Percentiles rank a stretch among this genome's conserved stretches.
Evolutionary conservation across 441 rosid genomes (phyloP).

Genomic region (Biscutella auriculata): DNA sequence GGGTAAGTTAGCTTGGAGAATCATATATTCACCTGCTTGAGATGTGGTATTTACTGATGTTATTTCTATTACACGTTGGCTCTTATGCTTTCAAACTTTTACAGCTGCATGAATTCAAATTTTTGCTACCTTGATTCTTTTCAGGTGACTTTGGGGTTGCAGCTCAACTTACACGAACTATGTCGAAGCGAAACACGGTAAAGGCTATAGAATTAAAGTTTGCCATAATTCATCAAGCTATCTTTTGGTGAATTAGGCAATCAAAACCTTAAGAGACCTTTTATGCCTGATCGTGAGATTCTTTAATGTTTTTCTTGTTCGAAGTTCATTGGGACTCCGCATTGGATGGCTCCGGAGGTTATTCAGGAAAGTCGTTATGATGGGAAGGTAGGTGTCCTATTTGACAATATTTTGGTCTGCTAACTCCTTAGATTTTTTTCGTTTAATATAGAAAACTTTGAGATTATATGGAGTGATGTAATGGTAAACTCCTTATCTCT

Average conservation of each 20-base stretch:
- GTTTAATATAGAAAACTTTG: background rate
- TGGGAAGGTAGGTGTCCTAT: conserved; percentile 68
- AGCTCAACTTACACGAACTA: conserved; percentile 94
- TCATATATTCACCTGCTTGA: background rate
- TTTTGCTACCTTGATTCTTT: conserved; percentile 18
- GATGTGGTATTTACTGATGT: background rate
- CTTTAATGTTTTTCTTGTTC: conserved; percentile 14
- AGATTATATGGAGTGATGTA: background rate
- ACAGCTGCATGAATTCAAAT: conserved; percentile 15
- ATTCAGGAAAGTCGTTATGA: conserved; percentile 98
- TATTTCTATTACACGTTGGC: background rate
- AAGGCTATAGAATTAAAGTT: background rate
- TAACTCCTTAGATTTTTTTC: background rate
- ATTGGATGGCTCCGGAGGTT: conserved; percentile 99
- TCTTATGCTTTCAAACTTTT: background rate
- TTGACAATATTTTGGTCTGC: background rate
- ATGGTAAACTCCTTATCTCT: no score
- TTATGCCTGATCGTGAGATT: conserved; percentile 7
- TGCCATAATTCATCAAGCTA: conserved; percentile 2
- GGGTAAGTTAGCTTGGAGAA: conserved; percentile 49
- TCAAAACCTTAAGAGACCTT: background rate
- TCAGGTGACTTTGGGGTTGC: conserved; percentile 99
- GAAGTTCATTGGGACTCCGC: conserved; percentile 98
- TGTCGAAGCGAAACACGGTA: conserved; percentile 99
- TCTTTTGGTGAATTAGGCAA: background rate